A percentile compares a stretch with the other conserved stretches of the same genome.
Conservation (phyloP, 2,329 filamentous ascomycete genomes). For the Talaromyces sp. region DNA sequence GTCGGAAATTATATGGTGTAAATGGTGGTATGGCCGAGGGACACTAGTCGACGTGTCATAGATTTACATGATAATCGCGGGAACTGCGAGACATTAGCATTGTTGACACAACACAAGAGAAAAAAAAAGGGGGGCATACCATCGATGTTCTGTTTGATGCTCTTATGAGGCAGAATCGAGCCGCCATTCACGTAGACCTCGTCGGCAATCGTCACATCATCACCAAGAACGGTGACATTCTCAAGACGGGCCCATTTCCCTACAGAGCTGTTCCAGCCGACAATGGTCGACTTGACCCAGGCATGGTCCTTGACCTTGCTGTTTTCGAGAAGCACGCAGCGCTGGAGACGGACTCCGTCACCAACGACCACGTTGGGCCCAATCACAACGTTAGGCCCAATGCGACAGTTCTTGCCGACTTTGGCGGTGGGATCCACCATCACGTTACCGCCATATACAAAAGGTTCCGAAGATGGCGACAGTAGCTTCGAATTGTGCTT, state of each 20-base stretch:
- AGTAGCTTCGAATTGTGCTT: conserved; percentile 87
- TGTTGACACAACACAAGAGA: neutral
- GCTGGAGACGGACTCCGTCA: conserved; percentile 88
- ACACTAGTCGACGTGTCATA: neutral
- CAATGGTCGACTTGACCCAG: conserved; percentile 98
- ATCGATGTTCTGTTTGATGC: conserved; percentile 97
- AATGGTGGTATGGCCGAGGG: neutral
- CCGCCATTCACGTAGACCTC: conserved; percentile 98
- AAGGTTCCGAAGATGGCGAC: conserved; percentile 66
- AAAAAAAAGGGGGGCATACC: conserved; percentile 40
- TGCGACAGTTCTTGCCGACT: conserved; percentile 97
- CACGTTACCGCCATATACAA: conserved; percentile 89
- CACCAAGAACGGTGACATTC: conserved; percentile 95
- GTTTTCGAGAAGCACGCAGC: conserved; percentile 81
- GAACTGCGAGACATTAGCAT: conserved; percentile 26
- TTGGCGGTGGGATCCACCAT: conserved; percentile 90
- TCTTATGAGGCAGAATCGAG: conserved; percentile 94
- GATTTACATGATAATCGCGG: conserved; percentile 45
- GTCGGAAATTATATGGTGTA: neutral
- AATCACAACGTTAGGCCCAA: conserved; percentile 94
- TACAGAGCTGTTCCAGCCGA: conserved; percentile 95
- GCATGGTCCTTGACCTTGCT: conserved; percentile 98
- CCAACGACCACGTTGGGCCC: conserved; percentile 88
- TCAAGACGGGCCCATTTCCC: conserved; percentile 94
- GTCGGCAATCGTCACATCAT: conserved; percentile 95